These are phyloP conservation scores for Cadophora malorum DNA, from an alignment of 2,329 filamentous ascomycete genomes.

Conservation along the genomic window DNA sequence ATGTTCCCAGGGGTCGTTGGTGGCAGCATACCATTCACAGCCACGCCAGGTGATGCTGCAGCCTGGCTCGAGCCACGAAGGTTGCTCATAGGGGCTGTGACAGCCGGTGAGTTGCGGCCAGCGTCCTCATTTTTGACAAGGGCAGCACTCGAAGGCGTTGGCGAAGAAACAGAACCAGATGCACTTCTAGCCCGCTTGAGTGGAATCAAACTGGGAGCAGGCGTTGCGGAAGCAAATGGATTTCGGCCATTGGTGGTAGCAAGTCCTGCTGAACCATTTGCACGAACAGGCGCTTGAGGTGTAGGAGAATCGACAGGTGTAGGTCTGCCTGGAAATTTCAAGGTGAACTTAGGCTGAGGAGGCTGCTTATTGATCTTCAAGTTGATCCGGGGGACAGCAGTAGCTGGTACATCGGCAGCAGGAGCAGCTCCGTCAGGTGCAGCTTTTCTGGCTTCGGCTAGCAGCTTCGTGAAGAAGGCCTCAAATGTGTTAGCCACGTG, in stretches of 20 bases:
- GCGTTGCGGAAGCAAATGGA: slow-evolving; percentile 39
- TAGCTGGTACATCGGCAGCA: neutral
- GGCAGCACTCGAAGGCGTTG: slow-evolving; percentile 42
- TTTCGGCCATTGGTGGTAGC: slow-evolving; percentile 41
- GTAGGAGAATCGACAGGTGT: slow-evolving; percentile 60
- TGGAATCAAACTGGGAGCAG: slow-evolving; percentile 40
- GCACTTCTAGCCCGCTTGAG: slow-evolving; percentile 44
- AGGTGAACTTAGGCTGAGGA: slow-evolving; percentile 67
- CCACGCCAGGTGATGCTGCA: slow-evolving; percentile 37
- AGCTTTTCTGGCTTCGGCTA: slow-evolving; percentile 74
- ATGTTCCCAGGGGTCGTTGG: slow-evolving; percentile 41
- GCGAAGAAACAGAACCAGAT: slow-evolving; percentile 43
- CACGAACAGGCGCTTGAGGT: slow-evolving; percentile 54
- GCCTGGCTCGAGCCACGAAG: slow-evolving; percentile 50
- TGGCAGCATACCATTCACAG: slow-evolving; percentile 42
- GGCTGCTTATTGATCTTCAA: slow-evolving; percentile 64
- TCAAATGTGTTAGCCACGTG: slow-evolving; percentile 47
- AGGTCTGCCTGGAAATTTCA: slow-evolving; percentile 69
- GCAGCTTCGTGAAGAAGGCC: slow-evolving; percentile 70
- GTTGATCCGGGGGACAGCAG: slow-evolving; percentile 66
- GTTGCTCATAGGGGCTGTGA: slow-evolving; percentile 35
- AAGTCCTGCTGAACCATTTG: slow-evolving; percentile 49
- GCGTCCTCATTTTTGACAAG: slow-evolving; percentile 49
- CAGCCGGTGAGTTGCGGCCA: slow-evolving; percentile 42
- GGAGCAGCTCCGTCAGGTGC: slow-evolving; percentile 76